Base-by-base conservation (phyloP, 2,329 filamentous ascomycete species). In the Aspergillus fumigatiaffinis region DNA sequence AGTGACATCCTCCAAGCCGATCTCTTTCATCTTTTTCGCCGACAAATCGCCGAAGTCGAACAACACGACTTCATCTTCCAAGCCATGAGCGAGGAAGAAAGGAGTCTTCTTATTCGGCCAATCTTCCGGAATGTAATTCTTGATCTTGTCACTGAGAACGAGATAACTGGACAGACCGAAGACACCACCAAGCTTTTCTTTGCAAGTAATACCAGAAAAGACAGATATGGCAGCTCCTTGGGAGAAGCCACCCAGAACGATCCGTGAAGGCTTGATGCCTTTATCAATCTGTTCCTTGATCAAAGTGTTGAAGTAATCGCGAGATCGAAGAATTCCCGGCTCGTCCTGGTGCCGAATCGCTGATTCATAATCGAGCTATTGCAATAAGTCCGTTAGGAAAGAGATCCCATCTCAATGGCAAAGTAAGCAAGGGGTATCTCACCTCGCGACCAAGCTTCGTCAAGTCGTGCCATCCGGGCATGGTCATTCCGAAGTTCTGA, bases 31-130 rank as follows among this genome's bases (percentile, higher is more conserved):
- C 57, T 82, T 72, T 44, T 90, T 81, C 3, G 83, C 84, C 25
- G 89, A 91, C 74, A 80, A 72, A 71, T 84, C 76, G 14, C 90
- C 93, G 74, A 89, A 88, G 55, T 82, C 77, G 47, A 86, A 83
- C 64, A 80, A 82, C 8, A 97, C 89, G 3, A 96, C 78, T 14
- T 82, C 82, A 73, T 99, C 93, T 0, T 76, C 77, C 60, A 87
- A 83, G n/a, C 94, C 94, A 67, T 97, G 94, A 12, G 84, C 91
- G 87, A 97, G 89, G 75, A 94, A 90, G 61, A 97, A 86, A 1
- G 90, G 89, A 1, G 91, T 96, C 44, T 88, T 80, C 73, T 87
- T 85, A 73, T 91, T 92, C 55, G 82, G 79, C 63, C 77, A 83
- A 26, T 76, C 72, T 46, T 82, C 79, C 1, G 82, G 79, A 17